These are phyloP conservation scores for Alternaria gaisen DNA, from an alignment of 2,329 filamentous ascomycete genomes.

Conservation along the genomic window DNA sequence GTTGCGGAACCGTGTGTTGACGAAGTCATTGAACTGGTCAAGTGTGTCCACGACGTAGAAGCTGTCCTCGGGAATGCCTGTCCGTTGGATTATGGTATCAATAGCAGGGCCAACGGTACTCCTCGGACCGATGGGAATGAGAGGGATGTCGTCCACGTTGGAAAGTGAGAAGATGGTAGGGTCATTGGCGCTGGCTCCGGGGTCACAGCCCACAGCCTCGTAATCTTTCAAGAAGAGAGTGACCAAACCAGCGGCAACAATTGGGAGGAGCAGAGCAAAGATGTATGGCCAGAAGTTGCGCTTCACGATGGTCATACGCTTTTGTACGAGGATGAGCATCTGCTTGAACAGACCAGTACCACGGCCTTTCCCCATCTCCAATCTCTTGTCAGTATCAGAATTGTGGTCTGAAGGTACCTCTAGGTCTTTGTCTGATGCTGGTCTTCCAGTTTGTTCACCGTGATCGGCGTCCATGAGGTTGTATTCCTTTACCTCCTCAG, in stretches of 20 bases:
- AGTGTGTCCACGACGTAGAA: conserved; percentile 69
- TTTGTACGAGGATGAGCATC: conserved; percentile 76
- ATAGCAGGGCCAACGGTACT: conserved; percentile 39
- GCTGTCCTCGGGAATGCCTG: conserved; percentile 32
- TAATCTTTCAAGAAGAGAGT: conserved; percentile 75
- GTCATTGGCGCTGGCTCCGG: conserved; percentile 46
- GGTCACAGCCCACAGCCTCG: conserved; percentile 58
- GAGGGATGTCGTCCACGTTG: conserved; percentile 31
- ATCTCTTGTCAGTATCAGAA: conserved; percentile 42
- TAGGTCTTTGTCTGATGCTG: conserved; percentile 29
- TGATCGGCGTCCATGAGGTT: conserved; percentile 40
- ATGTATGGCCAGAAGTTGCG: conserved; percentile 80
- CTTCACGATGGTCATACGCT: conserved; percentile 79
- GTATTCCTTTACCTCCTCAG: conserved; percentile 76
- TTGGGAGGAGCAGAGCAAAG: conserved; percentile 77
- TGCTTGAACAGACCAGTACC: conserved; percentile 76
- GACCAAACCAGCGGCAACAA: conserved; percentile 80
- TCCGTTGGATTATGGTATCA: conserved; percentile 38
- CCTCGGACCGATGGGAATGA: conserved; percentile 55
- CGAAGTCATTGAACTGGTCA: conserved; percentile 72
- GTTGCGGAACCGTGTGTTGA: conserved; percentile 69
- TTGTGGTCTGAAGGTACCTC: conserved; percentile 39
- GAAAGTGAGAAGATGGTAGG: conserved; percentile 43
- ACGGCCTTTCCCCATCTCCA: conserved; percentile 70
- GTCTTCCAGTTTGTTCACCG: conserved; percentile 29